phyloP scores from a whole-genome alignment of 148 eudicot genomes.

The Rheum nobile region DNA sequence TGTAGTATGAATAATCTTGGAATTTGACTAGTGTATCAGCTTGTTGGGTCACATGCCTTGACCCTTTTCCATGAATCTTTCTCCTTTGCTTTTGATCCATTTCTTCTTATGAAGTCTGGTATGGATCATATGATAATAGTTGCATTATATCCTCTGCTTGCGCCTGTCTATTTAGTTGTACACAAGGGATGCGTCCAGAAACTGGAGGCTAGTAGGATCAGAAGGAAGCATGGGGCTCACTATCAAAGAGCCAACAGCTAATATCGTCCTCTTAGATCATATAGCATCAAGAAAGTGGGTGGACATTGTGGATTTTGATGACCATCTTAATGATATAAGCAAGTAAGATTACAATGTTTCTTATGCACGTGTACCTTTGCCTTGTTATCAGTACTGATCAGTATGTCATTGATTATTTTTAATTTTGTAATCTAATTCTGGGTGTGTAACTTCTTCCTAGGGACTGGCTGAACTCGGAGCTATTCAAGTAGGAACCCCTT shows the following conservation, averaged over 20 bases:
- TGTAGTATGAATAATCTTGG: no score
- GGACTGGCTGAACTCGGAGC: constrained; percentile 71
- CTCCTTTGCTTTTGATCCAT: neutral
- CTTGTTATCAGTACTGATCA: no score
- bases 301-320: constrained; percentile 71
- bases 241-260: constrained; percentile 67
- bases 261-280: constrained; percentile 58
- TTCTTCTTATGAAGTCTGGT: neutral
- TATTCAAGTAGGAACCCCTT: constrained; percentile 40
- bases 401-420: no score
- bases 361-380: no score
- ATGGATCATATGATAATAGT: neutral
- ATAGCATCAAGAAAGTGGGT: constrained; percentile 62
- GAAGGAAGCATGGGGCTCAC: constrained; percentile 44
- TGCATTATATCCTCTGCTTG: neutral
- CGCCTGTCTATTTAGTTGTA: constrained; percentile 34
- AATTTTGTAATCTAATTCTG: neutral
- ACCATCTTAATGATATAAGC: constrained; percentile 87
- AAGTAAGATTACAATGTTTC: constrained; percentile 31
- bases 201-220: constrained; percentile 54
- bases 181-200: constrained; percentile 58
- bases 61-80: neutral
- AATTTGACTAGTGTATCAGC: neutral
- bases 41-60: no score
- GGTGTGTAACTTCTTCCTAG: constrained; percentile 16